A percentile compares a stretch with the other conserved stretches of the same genome.
Conservation (phyloP, 257 asterid genomes). For the Solanum rostratum region DNA sequence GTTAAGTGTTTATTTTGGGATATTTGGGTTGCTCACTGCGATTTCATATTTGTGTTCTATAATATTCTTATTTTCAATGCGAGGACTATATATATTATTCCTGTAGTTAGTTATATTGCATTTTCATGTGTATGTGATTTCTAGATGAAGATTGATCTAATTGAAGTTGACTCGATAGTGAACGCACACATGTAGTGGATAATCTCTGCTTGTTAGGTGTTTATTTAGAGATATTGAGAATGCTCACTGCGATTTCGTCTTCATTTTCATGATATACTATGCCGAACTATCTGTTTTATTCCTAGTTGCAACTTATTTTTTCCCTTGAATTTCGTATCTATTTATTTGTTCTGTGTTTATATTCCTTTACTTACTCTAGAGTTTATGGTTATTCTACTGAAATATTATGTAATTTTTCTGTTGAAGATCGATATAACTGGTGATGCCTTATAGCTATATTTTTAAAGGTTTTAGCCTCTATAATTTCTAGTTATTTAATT, state of each 20-base stretch:
- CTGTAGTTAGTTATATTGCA: background rate
- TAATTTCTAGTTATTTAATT: background rate
- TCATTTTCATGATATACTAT: background rate
- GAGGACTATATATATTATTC: no score
- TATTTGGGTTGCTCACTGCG: background rate
- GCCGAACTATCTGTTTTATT: background rate
- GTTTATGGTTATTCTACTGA: background rate
- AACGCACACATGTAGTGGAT: background rate
- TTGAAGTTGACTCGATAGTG: background rate
- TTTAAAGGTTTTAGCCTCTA: background rate
- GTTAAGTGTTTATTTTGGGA: background rate
- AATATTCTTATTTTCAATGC: background rate
- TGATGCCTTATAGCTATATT: background rate
- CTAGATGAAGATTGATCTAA: background rate
- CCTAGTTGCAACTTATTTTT: background rate
- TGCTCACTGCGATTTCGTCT: background rate
- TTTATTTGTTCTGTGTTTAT: background rate
- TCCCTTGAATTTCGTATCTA: background rate
- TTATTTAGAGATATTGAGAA: background rate
- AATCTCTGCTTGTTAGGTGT: background rate
- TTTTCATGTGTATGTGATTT: background rate
- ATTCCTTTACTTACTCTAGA: background rate
- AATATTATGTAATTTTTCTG: background rate
- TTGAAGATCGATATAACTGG: background rate
- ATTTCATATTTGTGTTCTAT: background rate